These are phyloP conservation scores for Apiospora phragmitis DNA, from an alignment of 2,329 filamentous ascomycete species.

Conservation along the genomic window DNA sequence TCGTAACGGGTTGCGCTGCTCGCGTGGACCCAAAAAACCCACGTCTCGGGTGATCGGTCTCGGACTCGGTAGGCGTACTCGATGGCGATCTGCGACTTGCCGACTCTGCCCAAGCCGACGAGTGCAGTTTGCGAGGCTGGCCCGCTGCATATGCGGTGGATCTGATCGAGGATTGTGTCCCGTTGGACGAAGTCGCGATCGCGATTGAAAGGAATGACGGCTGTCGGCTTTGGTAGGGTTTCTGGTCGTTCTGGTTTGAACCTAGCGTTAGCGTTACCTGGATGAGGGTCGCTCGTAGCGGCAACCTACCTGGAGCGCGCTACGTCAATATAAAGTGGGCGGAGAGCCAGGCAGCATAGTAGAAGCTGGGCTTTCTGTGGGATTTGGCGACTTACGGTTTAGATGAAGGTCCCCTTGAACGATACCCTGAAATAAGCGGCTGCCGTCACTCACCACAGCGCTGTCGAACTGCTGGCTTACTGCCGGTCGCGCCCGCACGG, in stretches of 20 bases:
- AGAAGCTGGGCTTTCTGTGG: background rate
- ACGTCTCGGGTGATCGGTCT: constrained; percentile 17
- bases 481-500: background rate
- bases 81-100: constrained; percentile 18
- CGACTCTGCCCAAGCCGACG: constrained; percentile 10
- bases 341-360: no score
- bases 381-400: background rate
- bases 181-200: constrained; percentile 12
- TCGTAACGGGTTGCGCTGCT: constrained; percentile 16
- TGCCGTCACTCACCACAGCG: background rate
- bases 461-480: background rate
- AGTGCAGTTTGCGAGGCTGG: constrained; percentile 11
- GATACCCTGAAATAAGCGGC: background rate
- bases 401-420: background rate
- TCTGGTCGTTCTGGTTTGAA: constrained; percentile 6
- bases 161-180: background rate
- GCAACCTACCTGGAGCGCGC: no score
- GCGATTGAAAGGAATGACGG: constrained; percentile 13
- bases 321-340: no score
- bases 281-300: background rate
- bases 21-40: constrained; percentile 38
- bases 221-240: constrained; percentile 8
- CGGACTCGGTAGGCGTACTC: constrained; percentile 18
- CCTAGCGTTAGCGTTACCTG: background rate
- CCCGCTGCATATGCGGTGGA: background rate